Evolutionary conservation across 1,139 yeast genomes (phyloP).

Genomic region (Pichia norvegensis): DNA sequence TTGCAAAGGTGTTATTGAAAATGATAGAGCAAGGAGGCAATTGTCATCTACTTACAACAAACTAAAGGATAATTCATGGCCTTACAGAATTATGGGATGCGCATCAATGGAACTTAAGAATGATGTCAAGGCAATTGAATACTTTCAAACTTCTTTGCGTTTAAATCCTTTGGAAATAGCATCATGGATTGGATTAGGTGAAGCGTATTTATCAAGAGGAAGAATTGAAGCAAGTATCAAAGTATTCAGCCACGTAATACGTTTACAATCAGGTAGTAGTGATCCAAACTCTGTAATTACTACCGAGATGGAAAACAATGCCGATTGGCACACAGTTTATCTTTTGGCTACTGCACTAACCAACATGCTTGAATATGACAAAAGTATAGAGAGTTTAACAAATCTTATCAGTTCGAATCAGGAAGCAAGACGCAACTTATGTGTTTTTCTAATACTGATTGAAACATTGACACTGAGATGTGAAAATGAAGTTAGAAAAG

Average conservation of each 20-base stretch:
- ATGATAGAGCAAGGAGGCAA: constrained; percentile 48
- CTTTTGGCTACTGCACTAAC: constrained; percentile 58
- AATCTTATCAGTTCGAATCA: constrained; percentile 32
- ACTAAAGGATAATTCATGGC: constrained; percentile 49
- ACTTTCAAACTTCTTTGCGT: constrained; percentile 81
- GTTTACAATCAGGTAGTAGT: constrained; percentile 33
- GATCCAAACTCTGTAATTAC: constrained; percentile 24
- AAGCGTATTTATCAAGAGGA: constrained; percentile 81
- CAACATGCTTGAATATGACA: constrained; percentile 43
- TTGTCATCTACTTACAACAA: constrained; percentile 30
- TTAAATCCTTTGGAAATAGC: constrained; percentile 57
- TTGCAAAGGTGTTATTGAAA: constrained; percentile 54
- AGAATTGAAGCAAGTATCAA: constrained; percentile 78
- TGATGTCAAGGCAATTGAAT: constrained; percentile 74
- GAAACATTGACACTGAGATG: constrained; percentile 54
- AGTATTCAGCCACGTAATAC: constrained; percentile 63
- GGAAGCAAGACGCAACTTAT: constrained; percentile 42
- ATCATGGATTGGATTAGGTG: constrained; percentile 93
- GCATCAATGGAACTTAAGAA: constrained; percentile 65
- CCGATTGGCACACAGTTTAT: constrained; percentile 51
- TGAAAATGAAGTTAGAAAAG: constrained; percentile 43
- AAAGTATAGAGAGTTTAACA: constrained; percentile 30
- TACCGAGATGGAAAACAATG: constrained; percentile 10
- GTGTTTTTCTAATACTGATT: constrained; percentile 50
- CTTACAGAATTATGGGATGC: constrained; percentile 79